Base-by-base conservation (phyloP, 2,329 filamentous ascomycete genomes). In the Epichloe typhina region DNA sequence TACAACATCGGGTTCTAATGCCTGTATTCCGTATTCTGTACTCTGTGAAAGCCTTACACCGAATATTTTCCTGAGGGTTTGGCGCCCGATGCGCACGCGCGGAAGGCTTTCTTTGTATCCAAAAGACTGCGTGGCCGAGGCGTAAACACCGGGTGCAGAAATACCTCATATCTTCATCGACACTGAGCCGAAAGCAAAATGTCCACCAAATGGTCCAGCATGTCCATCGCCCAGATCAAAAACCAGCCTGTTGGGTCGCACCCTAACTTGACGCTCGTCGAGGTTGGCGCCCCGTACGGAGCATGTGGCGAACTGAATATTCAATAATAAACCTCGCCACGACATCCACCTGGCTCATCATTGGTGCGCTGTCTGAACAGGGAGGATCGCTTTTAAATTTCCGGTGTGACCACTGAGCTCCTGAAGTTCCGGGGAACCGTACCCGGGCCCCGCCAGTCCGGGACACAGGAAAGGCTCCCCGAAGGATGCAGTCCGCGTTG, bases 351-450 rank as follows among this genome's bases (percentile, higher is more conserved):
- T 48, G 23, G n/a, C 37, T n/a, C 36, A 8, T 21, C 7, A 40
- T 41, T 35, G 17, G 7, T 36, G 31, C 33, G 47, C 26, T 38
- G 38, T 26, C 40, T 33, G 11, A 31, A 13, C 19, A 5, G 7
- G 35, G 33, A 38, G 15, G 17, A 9, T 49, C 13, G 31, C 33
- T 44, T 44, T 44, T 44, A 35, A 50, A 50, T 50, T 46, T 19
- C 23, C 23, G 42, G 48, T 35, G 44, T 35, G 13, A 26, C 42
- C 39, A 19, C 19, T 23, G 23, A 44, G 40, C 47, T 40, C 23
- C 17, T n/a, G 15, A 47, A n/a, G 40, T 26, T 15, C 50, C 56
- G 56, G 53, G 56, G 56, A 57, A 54, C 45, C 21, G 53, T 53
- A 51, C 54, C 54, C 56, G 54, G 50, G 37, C 21, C 51, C 55